Conservation (phyloP, 2,329 filamentous ascomycete species). For the Metarhizium album region DNA sequence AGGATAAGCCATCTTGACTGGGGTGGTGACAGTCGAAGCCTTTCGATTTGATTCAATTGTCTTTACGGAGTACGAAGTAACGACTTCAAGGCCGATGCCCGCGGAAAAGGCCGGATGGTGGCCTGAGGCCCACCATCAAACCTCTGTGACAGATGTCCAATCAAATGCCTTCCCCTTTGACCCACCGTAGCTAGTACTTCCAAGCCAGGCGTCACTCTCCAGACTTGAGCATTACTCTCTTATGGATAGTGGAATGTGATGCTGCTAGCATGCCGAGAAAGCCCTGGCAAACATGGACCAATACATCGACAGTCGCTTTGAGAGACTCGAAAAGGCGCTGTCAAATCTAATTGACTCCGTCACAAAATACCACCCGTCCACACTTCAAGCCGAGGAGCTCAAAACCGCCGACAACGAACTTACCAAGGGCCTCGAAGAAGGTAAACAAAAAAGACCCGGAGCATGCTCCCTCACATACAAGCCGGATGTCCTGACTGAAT, state of each 20-base stretch:
- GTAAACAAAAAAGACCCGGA: slow-evolving; percentile 29
- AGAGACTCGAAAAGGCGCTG: slow-evolving; percentile 56
- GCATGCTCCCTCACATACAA: background rate
- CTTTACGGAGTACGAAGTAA: slow-evolving; percentile 13
- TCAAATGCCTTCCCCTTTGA: slow-evolving; percentile 8
- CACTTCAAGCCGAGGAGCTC: slow-evolving; percentile 56
- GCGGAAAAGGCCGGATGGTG: slow-evolving; percentile 22
- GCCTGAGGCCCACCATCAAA: slow-evolving; percentile 17
- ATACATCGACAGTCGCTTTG: slow-evolving; percentile 50
- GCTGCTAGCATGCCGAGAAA: background rate
- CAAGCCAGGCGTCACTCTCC: background rate
- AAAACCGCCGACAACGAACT: slow-evolving; percentile 60
- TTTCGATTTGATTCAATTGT: slow-evolving; percentile 26
- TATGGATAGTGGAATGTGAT: background rate
- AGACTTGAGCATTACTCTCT: too few relatives aligned
- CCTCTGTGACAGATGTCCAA: slow-evolving; percentile 7
- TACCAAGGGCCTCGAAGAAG: slow-evolving; percentile 51
- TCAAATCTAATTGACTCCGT: slow-evolving; percentile 67
- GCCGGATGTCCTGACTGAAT: background rate
- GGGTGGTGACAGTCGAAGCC: slow-evolving; percentile 17
- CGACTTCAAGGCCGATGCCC: slow-evolving; percentile 11
- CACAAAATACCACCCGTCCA: slow-evolving; percentile 69
- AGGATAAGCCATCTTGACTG: slow-evolving; percentile 30
- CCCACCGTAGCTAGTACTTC: slow-evolving; percentile 11
- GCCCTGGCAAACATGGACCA: slow-evolving; percentile 41